Conservation (phyloP, 1,284 basidiomycete genomes). For the Malassezia sp. region DNA sequence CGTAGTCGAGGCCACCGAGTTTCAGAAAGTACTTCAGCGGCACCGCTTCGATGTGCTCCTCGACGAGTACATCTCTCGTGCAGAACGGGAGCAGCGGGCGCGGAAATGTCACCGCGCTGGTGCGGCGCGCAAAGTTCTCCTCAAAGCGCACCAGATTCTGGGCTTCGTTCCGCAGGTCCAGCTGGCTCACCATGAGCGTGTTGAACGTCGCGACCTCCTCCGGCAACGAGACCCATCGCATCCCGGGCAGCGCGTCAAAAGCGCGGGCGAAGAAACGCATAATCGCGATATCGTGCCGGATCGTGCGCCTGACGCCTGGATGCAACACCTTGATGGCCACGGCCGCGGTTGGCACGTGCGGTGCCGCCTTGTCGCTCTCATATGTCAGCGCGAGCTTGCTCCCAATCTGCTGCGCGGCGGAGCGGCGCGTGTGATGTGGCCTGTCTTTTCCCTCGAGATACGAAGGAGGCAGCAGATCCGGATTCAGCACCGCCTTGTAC, state of each 20-base stretch:
- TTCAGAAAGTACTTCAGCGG: slow-evolving; percentile 77
- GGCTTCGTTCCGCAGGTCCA: slow-evolving; percentile 82
- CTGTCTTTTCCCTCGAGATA: slow-evolving; percentile 42
- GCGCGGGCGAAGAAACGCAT: slow-evolving; percentile 81
- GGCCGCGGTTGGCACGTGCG: slow-evolving; percentile 43
- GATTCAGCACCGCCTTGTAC: slow-evolving; percentile 69
- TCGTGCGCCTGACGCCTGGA: slow-evolving; percentile 61
- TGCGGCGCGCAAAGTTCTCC: slow-evolving; percentile 62
- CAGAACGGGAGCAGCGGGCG: slow-evolving; percentile 70
- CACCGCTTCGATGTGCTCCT: slow-evolving; percentile 85
- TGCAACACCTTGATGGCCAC: slow-evolving; percentile 96
- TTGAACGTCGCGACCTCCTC: slow-evolving; percentile 93
- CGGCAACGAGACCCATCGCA: slow-evolving; percentile 90
- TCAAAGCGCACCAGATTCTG: slow-evolving; percentile 78
- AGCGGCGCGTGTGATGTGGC: slow-evolving; percentile 15
- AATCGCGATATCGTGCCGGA: slow-evolving; percentile 78
- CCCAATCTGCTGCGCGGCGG: slow-evolving; percentile 14
- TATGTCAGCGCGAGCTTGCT: slow-evolving; percentile 28
- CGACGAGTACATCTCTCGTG: slow-evolving; percentile 69
- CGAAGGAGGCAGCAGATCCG: slow-evolving; percentile 62
- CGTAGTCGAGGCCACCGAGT: slow-evolving; percentile 72
- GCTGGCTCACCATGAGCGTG: slow-evolving; percentile 90
- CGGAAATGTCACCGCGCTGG: slow-evolving; percentile 78
- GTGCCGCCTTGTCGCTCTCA: slow-evolving; percentile 23
- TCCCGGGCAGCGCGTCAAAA: slow-evolving; percentile 73